A percentile compares a stretch with the other conserved stretches of the same genome.
These are phyloP conservation scores for Fusarium haematococcum DNA, from an alignment of 2,329 filamentous ascomycete genomes.

Conservation along the genomic window DNA sequence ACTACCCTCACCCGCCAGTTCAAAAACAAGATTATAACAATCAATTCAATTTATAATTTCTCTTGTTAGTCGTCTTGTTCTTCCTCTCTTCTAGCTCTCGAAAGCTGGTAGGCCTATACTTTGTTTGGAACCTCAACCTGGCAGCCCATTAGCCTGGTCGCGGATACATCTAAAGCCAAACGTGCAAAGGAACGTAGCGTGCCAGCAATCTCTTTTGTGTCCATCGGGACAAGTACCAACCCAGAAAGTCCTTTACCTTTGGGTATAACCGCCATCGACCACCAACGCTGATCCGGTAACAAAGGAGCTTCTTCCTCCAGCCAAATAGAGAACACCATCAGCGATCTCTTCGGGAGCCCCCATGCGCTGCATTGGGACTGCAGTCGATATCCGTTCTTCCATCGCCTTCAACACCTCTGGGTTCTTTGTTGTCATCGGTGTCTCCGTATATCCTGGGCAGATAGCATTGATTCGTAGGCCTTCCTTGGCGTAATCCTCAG, in stretches of 20 bases:
- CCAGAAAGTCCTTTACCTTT: slow-evolving; percentile 19
- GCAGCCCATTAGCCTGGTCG: background rate
- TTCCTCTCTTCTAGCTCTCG: background rate
- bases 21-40: background rate
- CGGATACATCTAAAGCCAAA: background rate
- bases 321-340: slow-evolving; percentile 44
- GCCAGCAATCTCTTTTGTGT: background rate
- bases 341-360: slow-evolving; percentile 46
- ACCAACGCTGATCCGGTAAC: slow-evolving; percentile 35
- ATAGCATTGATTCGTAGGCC: slow-evolving; percentile 55
- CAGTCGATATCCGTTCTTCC: slow-evolving; percentile 27
- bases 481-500: slow-evolving; percentile 55
- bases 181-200: background rate
- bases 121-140: slow-evolving; percentile 4
- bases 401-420: slow-evolving; percentile 45
- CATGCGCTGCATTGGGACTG: slow-evolving; percentile 46
- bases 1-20: too few species aligned
- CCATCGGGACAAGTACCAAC: background rate
- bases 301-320: slow-evolving; percentile 38
- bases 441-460: slow-evolving; percentile 48
- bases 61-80: background rate
- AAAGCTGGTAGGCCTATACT: background rate
- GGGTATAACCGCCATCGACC: slow-evolving; percentile 34
- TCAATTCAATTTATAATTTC: background rate
- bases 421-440: slow-evolving; percentile 45